These are phyloP conservation scores for Trypanosoma caninum DNA, from an alignment of 208 protist genomes.

Conservation along the genomic window DNA sequence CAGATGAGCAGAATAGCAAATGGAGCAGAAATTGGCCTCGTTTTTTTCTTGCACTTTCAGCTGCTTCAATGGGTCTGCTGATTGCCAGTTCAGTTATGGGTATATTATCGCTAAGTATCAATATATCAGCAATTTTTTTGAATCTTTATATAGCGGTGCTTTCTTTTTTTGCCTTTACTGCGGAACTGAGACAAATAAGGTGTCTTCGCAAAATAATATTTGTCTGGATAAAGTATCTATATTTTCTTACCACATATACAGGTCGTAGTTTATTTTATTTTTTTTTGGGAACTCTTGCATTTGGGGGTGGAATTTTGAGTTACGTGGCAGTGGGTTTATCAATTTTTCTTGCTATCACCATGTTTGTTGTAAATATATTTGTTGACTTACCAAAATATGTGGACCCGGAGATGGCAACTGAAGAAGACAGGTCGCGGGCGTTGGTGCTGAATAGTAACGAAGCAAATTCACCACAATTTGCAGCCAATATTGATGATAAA, in stretches of 20 bases:
- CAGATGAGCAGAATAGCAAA: neutral
- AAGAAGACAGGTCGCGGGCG: slow-evolving; percentile 1
- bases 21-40: slow-evolving; percentile 38
- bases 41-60: slow-evolving; percentile 34
- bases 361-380: slow-evolving; percentile 51
- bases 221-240: slow-evolving; percentile 65
- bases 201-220: slow-evolving; percentile 49
- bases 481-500: neutral
- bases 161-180: slow-evolving; percentile 53
- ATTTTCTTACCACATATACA: slow-evolving; percentile 69
- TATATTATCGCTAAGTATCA: neutral
- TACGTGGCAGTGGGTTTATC: slow-evolving; percentile 41
- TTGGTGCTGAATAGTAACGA: neutral
- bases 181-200: slow-evolving; percentile 65
- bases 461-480: neutral
- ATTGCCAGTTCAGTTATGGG: slow-evolving; percentile 8
- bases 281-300: slow-evolving; percentile 60
- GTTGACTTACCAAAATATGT: slow-evolving; percentile 51
- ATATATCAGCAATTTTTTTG: slow-evolving; percentile 14
- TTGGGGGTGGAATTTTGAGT: slow-evolving; percentile 33
- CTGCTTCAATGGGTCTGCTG: slow-evolving; percentile 13
- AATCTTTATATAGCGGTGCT: slow-evolving; percentile 66
- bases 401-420: slow-evolving; percentile 28
- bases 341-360: slow-evolving; percentile 49
- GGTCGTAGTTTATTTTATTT: slow-evolving; percentile 69